A percentile compares a stretch with the other conserved stretches of the same genome.
Conservation (phyloP, 768 basidiomycete genomes). For the Udeniomyces megalosporus region DNA sequence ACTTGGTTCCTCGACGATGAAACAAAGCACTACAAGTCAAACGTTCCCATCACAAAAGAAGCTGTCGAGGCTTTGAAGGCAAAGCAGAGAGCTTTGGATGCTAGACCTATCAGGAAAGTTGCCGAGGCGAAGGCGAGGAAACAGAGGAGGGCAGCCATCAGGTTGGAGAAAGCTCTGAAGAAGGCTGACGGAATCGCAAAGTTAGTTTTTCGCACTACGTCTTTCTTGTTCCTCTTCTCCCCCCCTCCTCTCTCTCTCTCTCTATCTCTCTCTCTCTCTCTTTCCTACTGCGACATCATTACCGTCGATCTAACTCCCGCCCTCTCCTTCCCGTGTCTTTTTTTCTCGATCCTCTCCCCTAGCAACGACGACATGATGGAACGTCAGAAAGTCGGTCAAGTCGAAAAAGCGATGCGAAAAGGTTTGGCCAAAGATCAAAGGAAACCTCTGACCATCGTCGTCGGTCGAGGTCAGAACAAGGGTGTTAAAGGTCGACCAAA, state of each 20-base stretch:
- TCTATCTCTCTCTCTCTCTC: not conserved
- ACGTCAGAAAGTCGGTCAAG: constrained; percentile 80
- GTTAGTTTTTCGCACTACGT: not conserved
- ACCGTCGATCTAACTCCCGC: not conserved
- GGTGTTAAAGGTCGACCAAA: constrained; percentile 85
- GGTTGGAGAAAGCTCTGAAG: constrained; percentile 80
- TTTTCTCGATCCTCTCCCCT: not conserved
- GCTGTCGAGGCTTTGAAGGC: constrained; percentile 69
- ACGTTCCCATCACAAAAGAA: constrained; percentile 93
- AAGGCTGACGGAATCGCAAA: constrained; percentile 71
- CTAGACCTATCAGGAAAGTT: constrained; percentile 95
- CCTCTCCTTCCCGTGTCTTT: not conserved
- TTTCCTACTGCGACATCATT: not conserved
- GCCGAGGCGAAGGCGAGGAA: constrained; percentile 97
- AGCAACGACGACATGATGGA: constrained; percentile 76
- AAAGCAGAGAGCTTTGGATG: constrained; percentile 83
- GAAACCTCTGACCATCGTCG: constrained; percentile 61
- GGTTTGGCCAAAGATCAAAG: constrained; percentile 38
- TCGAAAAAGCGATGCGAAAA: constrained; percentile 51
- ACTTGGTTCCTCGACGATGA: constrained; percentile 98
- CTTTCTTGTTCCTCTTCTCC: not conserved
- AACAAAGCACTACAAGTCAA: constrained; percentile 75
- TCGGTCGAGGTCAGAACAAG: constrained; percentile 76
- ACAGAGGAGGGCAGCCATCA: constrained; percentile 70
- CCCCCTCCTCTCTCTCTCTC: not conserved